Conservation (phyloP, 768 basidiomycete genomes). For the Auriculariales sp. region DNA sequence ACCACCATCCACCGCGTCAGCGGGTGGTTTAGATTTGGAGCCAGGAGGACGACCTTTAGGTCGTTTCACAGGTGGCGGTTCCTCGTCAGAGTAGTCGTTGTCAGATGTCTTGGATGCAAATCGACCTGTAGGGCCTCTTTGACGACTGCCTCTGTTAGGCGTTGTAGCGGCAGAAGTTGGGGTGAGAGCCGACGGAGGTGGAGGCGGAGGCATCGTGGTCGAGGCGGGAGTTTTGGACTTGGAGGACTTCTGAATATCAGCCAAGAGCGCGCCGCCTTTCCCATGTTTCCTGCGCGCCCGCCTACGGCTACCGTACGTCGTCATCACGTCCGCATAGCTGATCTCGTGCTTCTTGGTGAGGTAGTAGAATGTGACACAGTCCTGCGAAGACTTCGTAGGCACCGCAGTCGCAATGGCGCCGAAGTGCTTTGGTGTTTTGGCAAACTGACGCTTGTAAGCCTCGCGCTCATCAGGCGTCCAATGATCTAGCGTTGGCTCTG, state of each 20-base stretch:
- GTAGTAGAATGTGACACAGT: slow-evolving; percentile 92
- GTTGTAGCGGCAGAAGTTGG: slow-evolving; percentile 4
- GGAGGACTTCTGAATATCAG: slow-evolving; percentile 42
- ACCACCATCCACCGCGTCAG: slow-evolving; percentile 12
- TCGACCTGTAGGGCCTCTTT: not conserved
- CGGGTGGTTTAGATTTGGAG: slow-evolving; percentile 19
- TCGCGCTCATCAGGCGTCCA: slow-evolving; percentile 82
- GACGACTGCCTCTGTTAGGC: not conserved
- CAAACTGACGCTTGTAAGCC: slow-evolving; percentile 68
- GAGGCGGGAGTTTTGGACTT: slow-evolving; percentile 5
- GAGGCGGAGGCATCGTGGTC: slow-evolving; percentile 9
- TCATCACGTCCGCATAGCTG: slow-evolving; percentile 67
- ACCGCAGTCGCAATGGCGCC: slow-evolving; percentile 75
- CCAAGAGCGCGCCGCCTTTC: slow-evolving; percentile 67
- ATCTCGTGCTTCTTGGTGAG: slow-evolving; percentile 81
- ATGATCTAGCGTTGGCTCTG: slow-evolving; percentile 56
- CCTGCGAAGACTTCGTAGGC: slow-evolving; percentile 69
- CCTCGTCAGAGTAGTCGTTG: slow-evolving; percentile 23
- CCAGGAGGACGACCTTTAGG: slow-evolving; percentile 17
- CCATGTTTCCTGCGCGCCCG: slow-evolving; percentile 31
- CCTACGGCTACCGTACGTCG: slow-evolving; percentile 50
- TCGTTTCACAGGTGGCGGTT: slow-evolving; percentile 14
- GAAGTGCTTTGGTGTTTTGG: slow-evolving; percentile 84
- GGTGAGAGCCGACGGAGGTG: not conserved
- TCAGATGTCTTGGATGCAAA: not conserved